Evolutionary conservation across 2,329 filamentous ascomycete genomes (phyloP), one percentile per base, ranked within the genome.

Genomic region (Aspergillus fumigatus): DNA sequence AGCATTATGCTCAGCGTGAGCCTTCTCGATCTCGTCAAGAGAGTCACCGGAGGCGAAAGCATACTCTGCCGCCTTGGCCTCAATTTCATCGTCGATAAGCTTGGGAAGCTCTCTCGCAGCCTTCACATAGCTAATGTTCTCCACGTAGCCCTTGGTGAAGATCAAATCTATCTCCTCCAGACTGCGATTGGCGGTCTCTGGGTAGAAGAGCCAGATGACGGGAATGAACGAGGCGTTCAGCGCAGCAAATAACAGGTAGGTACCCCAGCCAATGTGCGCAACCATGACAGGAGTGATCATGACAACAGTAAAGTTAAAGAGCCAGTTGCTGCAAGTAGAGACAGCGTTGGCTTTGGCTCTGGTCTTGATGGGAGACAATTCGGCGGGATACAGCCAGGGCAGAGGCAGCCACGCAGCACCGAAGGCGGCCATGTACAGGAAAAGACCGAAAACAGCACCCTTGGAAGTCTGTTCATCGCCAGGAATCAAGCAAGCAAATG

Each of bases 381-480:
- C 82, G 50, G 80, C 78, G 0, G 79, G 74, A 58, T 75, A 75
- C 54, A 74, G 48, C 85, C 84, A 88, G 0, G 85, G 85, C 25
- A 87, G 77, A 17, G 85, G 84, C 6, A 87, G 69, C 80, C 84
- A 87, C 0, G 83, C 85, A 0, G 85, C 84, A 35, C 85, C 86
- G 60, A 88, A 88, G 54, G 84, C 85, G 4, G 84, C 84, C 65
- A 88, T 88, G 72, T 88, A 89, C 2, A 84, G 80, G 73, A 89
- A 89, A 11, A 89, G 73, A 55, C 85, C 86, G 2, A 87, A 84
- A 9, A 80, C 71, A 4, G 73, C 73, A 48, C 74, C 73, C 62
- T 75, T 74, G 40, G 72, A 62, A 3, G 65, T 59, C 3, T 60
- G 47, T 1, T 55, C 17, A 3, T 60, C 55, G 7, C 59, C 64